phyloP scores from a whole-genome alignment of 371 early-diverging fungal genomes.

The Zopfochytrium polystomum region DNA sequence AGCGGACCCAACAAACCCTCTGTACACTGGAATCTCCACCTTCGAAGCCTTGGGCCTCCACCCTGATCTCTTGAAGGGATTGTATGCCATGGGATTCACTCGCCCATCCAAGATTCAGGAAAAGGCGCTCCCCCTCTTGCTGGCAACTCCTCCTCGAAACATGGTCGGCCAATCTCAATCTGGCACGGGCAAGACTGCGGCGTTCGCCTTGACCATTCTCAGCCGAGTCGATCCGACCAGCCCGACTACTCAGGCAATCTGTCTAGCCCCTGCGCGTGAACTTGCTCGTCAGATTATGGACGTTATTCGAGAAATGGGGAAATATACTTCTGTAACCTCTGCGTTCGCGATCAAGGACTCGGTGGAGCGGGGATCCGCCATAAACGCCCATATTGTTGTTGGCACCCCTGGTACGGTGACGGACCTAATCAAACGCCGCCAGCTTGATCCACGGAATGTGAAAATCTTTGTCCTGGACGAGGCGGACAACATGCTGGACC shows the following conservation, averaged over 20 bases:
- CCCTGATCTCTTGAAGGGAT: conserved; percentile 77
- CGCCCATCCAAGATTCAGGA: conserved; percentile 96
- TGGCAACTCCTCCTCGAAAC: conserved; percentile 56
- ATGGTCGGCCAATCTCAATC: conserved; percentile 86
- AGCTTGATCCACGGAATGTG: conserved; percentile 56
- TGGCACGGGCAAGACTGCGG: no score
- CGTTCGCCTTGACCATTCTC: conserved; percentile 88
- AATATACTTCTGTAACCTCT: conserved; percentile 72
- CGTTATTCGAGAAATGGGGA: conserved; percentile 84
- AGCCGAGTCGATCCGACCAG: conserved; percentile 42
- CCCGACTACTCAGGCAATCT: conserved; percentile 72
- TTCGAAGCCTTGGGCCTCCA: conserved; percentile 48
- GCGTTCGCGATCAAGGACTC: conserved; percentile 75
- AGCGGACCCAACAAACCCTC: no score
- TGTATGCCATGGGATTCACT: conserved; percentile 90
- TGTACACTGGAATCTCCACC: conserved; percentile 13
- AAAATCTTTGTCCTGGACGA: conserved; percentile 87
- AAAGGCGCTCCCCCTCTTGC: conserved; percentile 82
- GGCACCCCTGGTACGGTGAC: conserved; percentile 95
- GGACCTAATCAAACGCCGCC: conserved; percentile 64
- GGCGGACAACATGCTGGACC: conserved; percentile 91
- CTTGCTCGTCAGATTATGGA: conserved; percentile 94
- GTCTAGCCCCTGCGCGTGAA: conserved; percentile 96
- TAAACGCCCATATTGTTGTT: conserved; percentile 80
- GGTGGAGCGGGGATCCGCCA: conserved; percentile 44